Base-by-base conservation (phyloP, 1,139 yeast genomes). In the Hemisphaericaspora xylanilytica region DNA sequence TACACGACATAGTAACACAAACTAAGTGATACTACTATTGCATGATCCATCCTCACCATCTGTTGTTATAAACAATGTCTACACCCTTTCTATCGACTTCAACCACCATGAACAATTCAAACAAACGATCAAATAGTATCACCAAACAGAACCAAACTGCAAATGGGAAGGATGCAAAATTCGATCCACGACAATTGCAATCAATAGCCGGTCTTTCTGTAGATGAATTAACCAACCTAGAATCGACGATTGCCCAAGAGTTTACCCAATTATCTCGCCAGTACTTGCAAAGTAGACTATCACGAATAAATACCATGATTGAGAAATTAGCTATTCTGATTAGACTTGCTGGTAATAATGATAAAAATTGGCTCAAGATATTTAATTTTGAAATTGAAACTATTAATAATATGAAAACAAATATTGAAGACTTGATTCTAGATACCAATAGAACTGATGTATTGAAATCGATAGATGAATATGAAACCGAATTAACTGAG, bases 331-430 rank as follows among this genome's bases (percentile, higher is more conserved):
- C 52, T 33, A 42, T 50, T 17, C 63, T 62, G 47, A 55, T 69
- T 15, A 55, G 62, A 36, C 38, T 49, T 24, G 52, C 63, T 14
- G 52, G 46, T 13, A 58, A 60, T 7, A 61, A 63, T 42, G 72
- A 67, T 26, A 54, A 56, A 35, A 52, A 54, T 25, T 71, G 77
- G 76, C 46, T 51, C 18, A 58, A 60, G 35, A 54, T 65, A 8
- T 65, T 54, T 46, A 52, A 50, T 27, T 60, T 56, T 40, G 73
- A 68, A 46, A 49, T 61, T n/a, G 67, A 63, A 31, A 56, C 66
- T 21, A 63, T 70, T 27, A 56, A 61, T 32, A 53, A 51, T 31
- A 57, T 70, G 30, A 61, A 56, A 42, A 56, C 58, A 37, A 61
- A 59, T 38, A 58, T 64, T n/a, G 75, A 70, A 45, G 61, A 61